A percentile compares a stretch with the other conserved stretches of the same genome.
phyloP scores from a whole-genome alignment of 2,329 filamentous ascomycete genomes.

The Phaeosphaeria sp. region DNA sequence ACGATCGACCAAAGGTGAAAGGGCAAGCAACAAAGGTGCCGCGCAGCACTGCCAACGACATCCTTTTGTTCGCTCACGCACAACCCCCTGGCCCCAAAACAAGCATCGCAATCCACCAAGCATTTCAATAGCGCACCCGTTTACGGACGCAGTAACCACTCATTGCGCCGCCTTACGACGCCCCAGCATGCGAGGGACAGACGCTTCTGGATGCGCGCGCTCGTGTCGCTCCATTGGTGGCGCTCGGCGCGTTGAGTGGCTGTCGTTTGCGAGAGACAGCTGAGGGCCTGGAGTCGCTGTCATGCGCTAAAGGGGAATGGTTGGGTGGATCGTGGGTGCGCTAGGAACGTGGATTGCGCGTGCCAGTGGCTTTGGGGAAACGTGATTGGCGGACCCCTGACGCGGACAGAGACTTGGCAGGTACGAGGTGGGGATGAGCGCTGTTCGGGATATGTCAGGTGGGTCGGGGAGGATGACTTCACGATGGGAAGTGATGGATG shows the following conservation, averaged over 20 bases:
- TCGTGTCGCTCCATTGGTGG: constrained; percentile 3
- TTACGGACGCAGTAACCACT: neutral
- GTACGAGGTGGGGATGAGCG: neutral
- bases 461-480: neutral
- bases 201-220: neutral
- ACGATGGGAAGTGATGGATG: neutral
- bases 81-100: neutral
- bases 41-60: neutral
- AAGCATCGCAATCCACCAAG: constrained; percentile 1
- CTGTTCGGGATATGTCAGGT: neutral
- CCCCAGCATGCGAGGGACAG: neutral
- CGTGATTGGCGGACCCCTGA: constrained; percentile 9
- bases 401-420: constrained; percentile 3
- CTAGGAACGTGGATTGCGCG: neutral
- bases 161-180: neutral
- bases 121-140: constrained; percentile 7
- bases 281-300: neutral
- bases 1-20: neutral
- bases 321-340: neutral
- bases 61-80: neutral
- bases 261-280: neutral
- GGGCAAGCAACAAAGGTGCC: neutral
- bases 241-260: constrained; percentile 1
- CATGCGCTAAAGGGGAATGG: neutral
- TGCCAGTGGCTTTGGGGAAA: neutral